Conservation (phyloP, 2,329 filamentous ascomycete genomes). For the Neurospora crassa region DNA sequence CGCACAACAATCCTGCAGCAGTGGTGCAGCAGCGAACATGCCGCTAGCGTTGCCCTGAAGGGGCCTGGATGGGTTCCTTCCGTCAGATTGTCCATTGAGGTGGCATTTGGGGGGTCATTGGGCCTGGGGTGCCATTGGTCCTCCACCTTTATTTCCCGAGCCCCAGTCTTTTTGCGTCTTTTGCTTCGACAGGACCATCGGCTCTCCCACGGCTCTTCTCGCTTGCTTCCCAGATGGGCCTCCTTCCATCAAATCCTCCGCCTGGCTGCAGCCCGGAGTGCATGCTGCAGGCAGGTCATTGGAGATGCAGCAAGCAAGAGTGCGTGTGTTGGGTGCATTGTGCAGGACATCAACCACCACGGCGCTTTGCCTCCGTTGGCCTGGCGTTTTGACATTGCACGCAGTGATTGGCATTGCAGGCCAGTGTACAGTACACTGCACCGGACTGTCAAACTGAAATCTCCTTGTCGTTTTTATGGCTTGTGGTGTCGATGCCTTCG, state of each 20-base stretch:
- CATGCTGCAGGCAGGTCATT: neutral
- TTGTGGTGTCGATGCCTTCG: neutral
- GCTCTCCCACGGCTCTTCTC: neutral
- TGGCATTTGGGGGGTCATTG: neutral
- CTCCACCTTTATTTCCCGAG: neutral
- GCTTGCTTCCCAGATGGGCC: neutral
- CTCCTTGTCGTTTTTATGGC: neutral
- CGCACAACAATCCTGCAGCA: neutral
- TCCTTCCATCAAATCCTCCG: neutral
- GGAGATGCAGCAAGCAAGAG: neutral
- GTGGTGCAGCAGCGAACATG: neutral
- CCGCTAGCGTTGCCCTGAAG: neutral
- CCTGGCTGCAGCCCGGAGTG: neutral
- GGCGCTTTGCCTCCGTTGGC: conserved; percentile 1
- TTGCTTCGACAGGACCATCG: neutral
- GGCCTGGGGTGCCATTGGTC: neutral
- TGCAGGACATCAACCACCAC: neutral
- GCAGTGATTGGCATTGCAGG: neutral
- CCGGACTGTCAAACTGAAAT: neutral
- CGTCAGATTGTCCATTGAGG: neutral
- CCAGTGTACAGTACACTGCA: neutral
- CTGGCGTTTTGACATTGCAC: conserved; percentile 11
- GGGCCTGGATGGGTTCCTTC: neutral
- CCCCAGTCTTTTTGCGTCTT: neutral
- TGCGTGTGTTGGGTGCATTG: neutral